Evolutionary conservation across 768 basidiomycete genomes (phyloP), one percentile per base, ranked within the genome.

Genomic region (Collybia mongolica): DNA sequence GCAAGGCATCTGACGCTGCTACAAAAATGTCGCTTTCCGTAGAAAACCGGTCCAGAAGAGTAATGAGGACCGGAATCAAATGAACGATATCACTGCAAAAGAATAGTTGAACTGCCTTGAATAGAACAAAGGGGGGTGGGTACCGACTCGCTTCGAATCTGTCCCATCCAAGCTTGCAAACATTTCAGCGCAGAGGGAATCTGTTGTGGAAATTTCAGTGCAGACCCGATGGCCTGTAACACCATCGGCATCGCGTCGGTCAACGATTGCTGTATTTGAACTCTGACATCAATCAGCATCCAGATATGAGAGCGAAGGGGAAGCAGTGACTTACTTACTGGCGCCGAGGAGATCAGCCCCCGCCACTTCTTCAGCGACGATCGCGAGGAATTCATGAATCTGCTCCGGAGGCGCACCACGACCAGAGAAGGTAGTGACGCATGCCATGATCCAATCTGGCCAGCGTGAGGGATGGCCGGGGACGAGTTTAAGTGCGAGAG

Each of bases 311-410:
- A 35, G 18, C 2, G 11, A 53, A 44, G n/a, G 18, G 11, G 39
- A 38, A 28, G 44, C 28, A 49, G 19, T 24, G 29, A 75, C 85
- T 66, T 59, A 93, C 90, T 83, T 88, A 73, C 81, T 81, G 35
- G 82, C 58, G 5, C 84, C 83, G 29, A 91, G 62, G 46, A 96
- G 69, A 65, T 93, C 91, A 8, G 90, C 88, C 20, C 79, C 76
- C 18, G 76, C 75, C 6, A 91, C 75, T 61, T 97, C 93, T 60
- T 95, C 91, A 2, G 90, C 90, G 0, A 83, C 88, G 38, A 95
- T 93, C 14, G 84, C 78, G 35, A 94, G 72, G 63, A 90, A 90
- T 54, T 91, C 88, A 37, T 90, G 79, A 12, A 88, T 66, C 44
- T 77, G 65, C 53, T 87, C 85, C 0, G 78, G 69, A 1, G 81